Conservation (phyloP, 805 yeast genomes). For the Candida succiphila region DNA sequence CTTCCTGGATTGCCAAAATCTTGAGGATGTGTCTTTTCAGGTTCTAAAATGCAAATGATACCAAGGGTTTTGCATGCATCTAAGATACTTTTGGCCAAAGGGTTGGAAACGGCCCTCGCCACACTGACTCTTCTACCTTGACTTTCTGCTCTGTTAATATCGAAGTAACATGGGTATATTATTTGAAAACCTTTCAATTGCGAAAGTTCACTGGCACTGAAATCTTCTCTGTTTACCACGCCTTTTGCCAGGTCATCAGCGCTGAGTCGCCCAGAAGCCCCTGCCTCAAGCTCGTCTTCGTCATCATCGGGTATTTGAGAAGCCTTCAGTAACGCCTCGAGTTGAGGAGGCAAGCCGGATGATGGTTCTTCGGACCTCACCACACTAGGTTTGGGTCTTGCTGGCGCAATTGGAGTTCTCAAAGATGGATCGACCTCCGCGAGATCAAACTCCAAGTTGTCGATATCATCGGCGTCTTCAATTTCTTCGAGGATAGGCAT, state of each 20-base stretch:
- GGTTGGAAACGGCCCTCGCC: constrained; percentile 71
- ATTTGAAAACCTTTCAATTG: constrained; percentile 63
- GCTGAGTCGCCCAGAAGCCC: constrained; percentile 5
- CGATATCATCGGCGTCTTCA: constrained; percentile 73
- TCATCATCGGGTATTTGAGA: constrained; percentile 15
- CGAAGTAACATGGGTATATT: constrained; percentile 90
- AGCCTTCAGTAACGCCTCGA: constrained; percentile 13
- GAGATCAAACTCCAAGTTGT: constrained; percentile 86
- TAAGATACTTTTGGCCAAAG: constrained; percentile 72
- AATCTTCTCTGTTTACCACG: constrained; percentile 11
- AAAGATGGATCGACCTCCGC: constrained; percentile 78
- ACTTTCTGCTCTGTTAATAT: constrained; percentile 57
- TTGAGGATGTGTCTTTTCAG: constrained; percentile 88
- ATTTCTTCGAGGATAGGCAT: constrained; percentile 72
- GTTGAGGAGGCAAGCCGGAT: constrained; percentile 10
- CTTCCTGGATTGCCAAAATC: constrained; percentile 98
- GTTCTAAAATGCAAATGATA: constrained; percentile 42
- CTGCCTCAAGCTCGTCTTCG: constrained; percentile 3
- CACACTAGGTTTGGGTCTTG: constrained; percentile 45
- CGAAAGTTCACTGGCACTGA: constrained; percentile 47
- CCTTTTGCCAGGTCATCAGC: constrained; percentile 3
- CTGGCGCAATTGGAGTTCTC: constrained; percentile 63
- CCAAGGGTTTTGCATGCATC: constrained; percentile 46
- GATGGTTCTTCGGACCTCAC: constrained; percentile 42
- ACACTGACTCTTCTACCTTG: constrained; percentile 77